Evolutionary conservation across 805 yeast species (phyloP).

Genomic region (Saccharomycopsis malanga): DNA sequence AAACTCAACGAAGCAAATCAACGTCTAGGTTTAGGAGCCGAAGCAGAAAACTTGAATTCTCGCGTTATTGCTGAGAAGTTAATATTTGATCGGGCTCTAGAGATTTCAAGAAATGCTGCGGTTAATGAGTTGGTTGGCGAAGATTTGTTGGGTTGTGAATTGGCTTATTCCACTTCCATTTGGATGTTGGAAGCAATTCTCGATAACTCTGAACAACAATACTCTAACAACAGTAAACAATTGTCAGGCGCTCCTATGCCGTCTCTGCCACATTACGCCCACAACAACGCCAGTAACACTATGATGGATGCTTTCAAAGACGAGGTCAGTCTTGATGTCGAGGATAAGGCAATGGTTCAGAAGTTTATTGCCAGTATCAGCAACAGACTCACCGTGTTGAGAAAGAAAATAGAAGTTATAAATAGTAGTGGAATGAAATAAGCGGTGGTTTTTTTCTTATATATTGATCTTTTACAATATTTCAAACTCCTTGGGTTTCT

Average conservation of each 20-base stretch:
- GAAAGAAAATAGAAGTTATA: slow-evolving; percentile 42
- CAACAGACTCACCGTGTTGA: slow-evolving; percentile 64
- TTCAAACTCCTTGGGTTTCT: too few species aligned
- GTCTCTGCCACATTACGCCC: too few species aligned
- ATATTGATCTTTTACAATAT: too few species aligned
- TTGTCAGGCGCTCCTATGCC: not conserved
- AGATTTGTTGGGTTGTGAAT: slow-evolving; percentile 70
- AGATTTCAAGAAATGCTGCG: slow-evolving; percentile 88
- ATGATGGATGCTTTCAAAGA: slow-evolving; percentile 28
- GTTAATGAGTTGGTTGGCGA: slow-evolving; percentile 74
- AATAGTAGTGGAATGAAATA: slow-evolving; percentile 9
- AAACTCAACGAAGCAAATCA: slow-evolving; percentile 43
- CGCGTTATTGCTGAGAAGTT: slow-evolving; percentile 63
- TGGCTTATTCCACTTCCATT: slow-evolving; percentile 82
- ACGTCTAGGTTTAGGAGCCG: slow-evolving; percentile 22
- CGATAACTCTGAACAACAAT: slow-evolving; percentile 34
- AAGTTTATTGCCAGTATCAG: slow-evolving; percentile 79
- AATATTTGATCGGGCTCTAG: slow-evolving; percentile 88
- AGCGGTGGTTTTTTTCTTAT: too few species aligned
- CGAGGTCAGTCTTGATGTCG: slow-evolving; percentile 50
- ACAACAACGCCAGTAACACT: slow-evolving; percentile 17
- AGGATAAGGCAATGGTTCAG: slow-evolving; percentile 70
- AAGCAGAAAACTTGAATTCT: slow-evolving; percentile 16
- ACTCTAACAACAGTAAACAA: not conserved
- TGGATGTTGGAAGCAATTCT: slow-evolving; percentile 93